Conservation (phyloP, 1,284 basidiomycete genomes). For the Pseudozyma hubeiensis region DNA sequence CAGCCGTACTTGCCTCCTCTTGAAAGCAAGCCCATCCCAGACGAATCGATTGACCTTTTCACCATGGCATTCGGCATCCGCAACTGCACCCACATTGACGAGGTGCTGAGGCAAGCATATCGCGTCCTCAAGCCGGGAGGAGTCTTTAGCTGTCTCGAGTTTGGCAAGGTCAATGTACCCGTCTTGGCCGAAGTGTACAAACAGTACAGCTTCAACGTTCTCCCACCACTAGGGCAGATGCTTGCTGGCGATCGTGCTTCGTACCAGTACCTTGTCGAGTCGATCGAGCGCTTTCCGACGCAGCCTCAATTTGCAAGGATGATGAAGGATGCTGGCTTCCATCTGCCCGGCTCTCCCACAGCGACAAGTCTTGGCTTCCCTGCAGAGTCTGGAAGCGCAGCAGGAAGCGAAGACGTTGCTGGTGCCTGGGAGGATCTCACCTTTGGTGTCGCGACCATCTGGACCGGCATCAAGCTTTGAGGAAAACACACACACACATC, state of each 20-base stretch:
- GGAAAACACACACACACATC: background rate
- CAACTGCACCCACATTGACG: conserved; percentile 93
- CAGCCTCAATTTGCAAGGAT: conserved; percentile 90
- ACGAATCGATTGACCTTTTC: conserved; percentile 89
- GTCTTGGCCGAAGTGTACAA: conserved; percentile 88
- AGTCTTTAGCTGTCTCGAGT: conserved; percentile 94
- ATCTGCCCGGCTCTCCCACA: conserved; percentile 60
- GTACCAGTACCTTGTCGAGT: conserved; percentile 94
- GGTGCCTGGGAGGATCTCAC: conserved; percentile 67
- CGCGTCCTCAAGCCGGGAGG: conserved; percentile 97
- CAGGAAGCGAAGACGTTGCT: conserved; percentile 43
- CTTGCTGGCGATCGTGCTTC: conserved; percentile 94
- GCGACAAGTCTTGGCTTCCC: conserved; percentile 59
- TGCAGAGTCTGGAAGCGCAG: conserved; percentile 33
- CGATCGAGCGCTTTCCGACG: conserved; percentile 91
- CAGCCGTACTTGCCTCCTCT: conserved; percentile 61
- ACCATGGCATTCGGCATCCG: conserved; percentile 99
- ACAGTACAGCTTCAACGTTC: conserved; percentile 94
- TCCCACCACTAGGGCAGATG: conserved; percentile 93
- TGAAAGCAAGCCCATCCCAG: conserved; percentile 56
- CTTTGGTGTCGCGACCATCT: conserved; percentile 66
- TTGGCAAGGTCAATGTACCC: conserved; percentile 92
- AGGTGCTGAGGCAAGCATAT: conserved; percentile 88
- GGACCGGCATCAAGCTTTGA: conserved; percentile 60
- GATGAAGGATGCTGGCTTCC: conserved; percentile 72